Conservation (phyloP, 495 filamentous ascomycete genomes). For the Talaromyces proteolyticus region DNA sequence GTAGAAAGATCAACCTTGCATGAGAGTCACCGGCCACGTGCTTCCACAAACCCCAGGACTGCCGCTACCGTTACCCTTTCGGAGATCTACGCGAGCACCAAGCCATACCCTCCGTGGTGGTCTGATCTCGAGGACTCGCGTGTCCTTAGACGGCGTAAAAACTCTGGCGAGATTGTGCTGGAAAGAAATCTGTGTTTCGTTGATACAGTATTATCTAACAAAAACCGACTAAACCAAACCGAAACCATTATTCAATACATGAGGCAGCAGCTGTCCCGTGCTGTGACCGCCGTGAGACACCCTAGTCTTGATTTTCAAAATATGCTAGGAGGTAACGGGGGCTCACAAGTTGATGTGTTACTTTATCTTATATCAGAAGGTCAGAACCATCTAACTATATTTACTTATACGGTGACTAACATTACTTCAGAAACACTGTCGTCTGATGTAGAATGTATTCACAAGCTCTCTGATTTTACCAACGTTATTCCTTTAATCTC, state of each 20-base stretch:
- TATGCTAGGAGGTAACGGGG: conserved; percentile 79
- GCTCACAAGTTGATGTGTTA: conserved; percentile 82
- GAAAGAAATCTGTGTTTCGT: conserved; percentile 95
- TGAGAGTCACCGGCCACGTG: conserved; percentile 17
- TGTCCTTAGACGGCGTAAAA: conserved; percentile 68
- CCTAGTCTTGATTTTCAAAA: conserved; percentile 71
- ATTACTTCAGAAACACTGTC: conserved; percentile 70
- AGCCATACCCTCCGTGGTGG: conserved; percentile 92
- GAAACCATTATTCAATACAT: conserved; percentile 70
- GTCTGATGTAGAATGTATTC: conserved; percentile 72
- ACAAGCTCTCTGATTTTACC: conserved; percentile 66
- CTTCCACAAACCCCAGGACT: conserved; percentile 21
- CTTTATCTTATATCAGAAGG: conserved; percentile 71
- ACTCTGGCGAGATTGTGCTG: conserved; percentile 71
- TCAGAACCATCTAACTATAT: conserved; percentile 37
- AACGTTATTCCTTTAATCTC: conserved; percentile 85
- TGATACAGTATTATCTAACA: conserved; percentile 64
- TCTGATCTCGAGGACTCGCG: conserved; percentile 76
- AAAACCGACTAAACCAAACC: conserved; percentile 61
- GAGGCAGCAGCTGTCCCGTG: conserved; percentile 63
- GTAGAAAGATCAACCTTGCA: conserved; percentile 39
- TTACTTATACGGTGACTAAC: no score
- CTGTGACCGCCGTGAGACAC: conserved; percentile 49
- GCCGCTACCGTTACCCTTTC: conserved; percentile 42
- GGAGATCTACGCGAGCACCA: conserved; percentile 90